These are phyloP conservation scores for Globisporangium iwayamae DNA, from an alignment of 352 stramenopile genomes.

Conservation along the genomic window DNA sequence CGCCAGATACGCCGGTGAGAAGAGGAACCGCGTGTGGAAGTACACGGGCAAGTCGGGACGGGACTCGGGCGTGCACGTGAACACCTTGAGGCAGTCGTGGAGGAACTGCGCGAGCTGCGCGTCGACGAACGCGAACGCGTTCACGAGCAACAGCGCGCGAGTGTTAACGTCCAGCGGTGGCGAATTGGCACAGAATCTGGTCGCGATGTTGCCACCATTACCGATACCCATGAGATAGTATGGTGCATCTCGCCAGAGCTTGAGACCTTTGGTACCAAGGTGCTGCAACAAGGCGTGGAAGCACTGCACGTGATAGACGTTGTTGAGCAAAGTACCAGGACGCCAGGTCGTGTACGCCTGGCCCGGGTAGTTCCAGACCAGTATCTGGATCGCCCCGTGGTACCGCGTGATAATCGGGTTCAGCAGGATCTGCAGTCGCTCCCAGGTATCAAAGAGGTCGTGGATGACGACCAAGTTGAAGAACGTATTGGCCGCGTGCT, in stretches of 20 bases:
- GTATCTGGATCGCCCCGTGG: slow-evolving; percentile 74
- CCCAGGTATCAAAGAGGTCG: slow-evolving; percentile 95
- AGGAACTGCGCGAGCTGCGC: slow-evolving; percentile 89
- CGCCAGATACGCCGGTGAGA: slow-evolving; percentile 88
- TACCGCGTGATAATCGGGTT: slow-evolving; percentile 87
- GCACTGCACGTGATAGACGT: slow-evolving; percentile 87
- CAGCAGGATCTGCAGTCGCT: slow-evolving; percentile 93
- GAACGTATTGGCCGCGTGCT: slow-evolving; percentile 46
- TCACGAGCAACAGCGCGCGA: slow-evolving; percentile 85
- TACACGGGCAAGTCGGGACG: slow-evolving; percentile 93
- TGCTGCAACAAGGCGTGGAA: slow-evolving; percentile 83
- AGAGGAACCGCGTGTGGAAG: slow-evolving; percentile 94
- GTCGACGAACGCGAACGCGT: slow-evolving; percentile 90
- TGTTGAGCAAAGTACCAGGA: slow-evolving; percentile 88
- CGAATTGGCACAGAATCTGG: slow-evolving; percentile 63
- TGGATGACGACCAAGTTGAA: slow-evolving; percentile 95
- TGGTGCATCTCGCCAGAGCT: slow-evolving; percentile 65
- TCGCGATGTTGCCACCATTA: slow-evolving; percentile 89
- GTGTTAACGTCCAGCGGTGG: slow-evolving; percentile 51
- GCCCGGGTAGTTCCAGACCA: slow-evolving; percentile 96
- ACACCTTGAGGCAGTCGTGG: slow-evolving; percentile 94
- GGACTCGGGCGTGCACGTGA: slow-evolving; percentile 86
- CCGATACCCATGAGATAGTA: slow-evolving; percentile 93
- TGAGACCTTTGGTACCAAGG: slow-evolving; percentile 15
- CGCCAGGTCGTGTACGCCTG: slow-evolving; percentile 94